Evolutionary conservation across 2,329 filamentous ascomycete genomes (phyloP), one percentile per base, ranked within the genome.

Genomic region (Aureobasidium sp.): DNA sequence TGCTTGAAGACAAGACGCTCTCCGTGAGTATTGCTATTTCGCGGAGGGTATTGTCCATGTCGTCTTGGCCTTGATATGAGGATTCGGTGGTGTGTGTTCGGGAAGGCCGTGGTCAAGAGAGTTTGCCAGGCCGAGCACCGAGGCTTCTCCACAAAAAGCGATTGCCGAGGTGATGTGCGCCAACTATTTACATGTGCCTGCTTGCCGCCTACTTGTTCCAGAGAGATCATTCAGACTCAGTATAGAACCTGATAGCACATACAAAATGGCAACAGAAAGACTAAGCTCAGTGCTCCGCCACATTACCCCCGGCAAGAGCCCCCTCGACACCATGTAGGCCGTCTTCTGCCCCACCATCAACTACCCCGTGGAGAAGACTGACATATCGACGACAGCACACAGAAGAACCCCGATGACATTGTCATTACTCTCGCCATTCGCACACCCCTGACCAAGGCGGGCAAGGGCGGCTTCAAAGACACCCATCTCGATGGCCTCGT

Each of bases 401-500:
- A 90, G 69, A 92, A 97, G 81, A 95, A 96, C 76, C 85, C 92
- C 68, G 93, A 97, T 74, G 94, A 99, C 80, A 83, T 99, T 61
- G 94, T 99, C 74, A 96, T 97, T 72, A 99, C 94, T 8, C 85
- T 95, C 63, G 93, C 93, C 31, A 81, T 92, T 70, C 89, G 94
- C 62, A 97, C 93, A 31, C 91, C 94, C 0, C 83, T 99, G 65
- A 83, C 88, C 72, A 97, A 97, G 80, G 91, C 84, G 58, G 83
- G 82, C 74, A 97, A 96, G 82, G 93, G 94, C 67, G 91, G 91
- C 45, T 89, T 99, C 81, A 97, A 97, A 81, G 93, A 99, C 75
- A 95, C 91, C 6, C 84, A 83, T 44, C 84, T 97, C 66, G 94
- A 99, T 76, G 93, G 87, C 76, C 81, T 99, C 62, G 75, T 96